Evolutionary conservation across 176 grass and related monocot genomes (phyloP).

Genomic region (Cenchrus fungigraminus): DNA sequence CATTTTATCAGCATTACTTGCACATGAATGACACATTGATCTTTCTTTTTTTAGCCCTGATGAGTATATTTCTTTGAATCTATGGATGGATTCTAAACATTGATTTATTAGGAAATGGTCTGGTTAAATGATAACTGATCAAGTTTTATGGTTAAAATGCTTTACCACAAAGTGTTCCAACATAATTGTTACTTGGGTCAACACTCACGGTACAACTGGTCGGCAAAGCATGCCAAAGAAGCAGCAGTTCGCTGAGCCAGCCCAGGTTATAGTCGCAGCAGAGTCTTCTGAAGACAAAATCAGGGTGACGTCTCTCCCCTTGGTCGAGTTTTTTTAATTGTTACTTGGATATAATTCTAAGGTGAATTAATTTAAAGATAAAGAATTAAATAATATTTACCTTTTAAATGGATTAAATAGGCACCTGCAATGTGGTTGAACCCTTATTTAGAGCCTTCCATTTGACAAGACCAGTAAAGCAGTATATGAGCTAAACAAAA

Average conservation of each 20-base stretch:
- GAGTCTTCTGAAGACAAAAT: too few species aligned
- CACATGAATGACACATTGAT: not conserved
- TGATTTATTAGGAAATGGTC: not conserved
- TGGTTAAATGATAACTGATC: not conserved
- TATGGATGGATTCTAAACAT: not conserved
- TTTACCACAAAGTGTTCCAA: not conserved
- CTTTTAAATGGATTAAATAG: slow-evolving; percentile 84
- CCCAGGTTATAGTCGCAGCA: too few species aligned
- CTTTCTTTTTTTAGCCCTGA: too few species aligned
- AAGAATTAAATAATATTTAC: slow-evolving; percentile 20
- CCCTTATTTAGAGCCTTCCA: slow-evolving; percentile 76
- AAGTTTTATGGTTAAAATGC: not conserved
- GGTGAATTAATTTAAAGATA: slow-evolving; percentile 20
- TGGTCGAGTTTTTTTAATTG: not conserved
- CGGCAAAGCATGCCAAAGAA: too few species aligned
- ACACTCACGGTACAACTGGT: too few species aligned
- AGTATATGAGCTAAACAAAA: slow-evolving; percentile 21
- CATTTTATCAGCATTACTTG: slow-evolving; percentile 29
- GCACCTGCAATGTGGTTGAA: slow-evolving; percentile 86
- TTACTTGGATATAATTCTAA: not conserved
- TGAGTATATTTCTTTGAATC: too few species aligned
- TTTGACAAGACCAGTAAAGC: slow-evolving; percentile 57
- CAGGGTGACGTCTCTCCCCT: too few species aligned
- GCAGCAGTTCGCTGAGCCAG: too few species aligned
- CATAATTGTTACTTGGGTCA: too few species aligned